Percentiles rank a stretch among this genome's conserved stretches.
Evolutionary conservation across 805 yeast species (phyloP).

Genomic region (Cephaloascus albidus): DNA sequence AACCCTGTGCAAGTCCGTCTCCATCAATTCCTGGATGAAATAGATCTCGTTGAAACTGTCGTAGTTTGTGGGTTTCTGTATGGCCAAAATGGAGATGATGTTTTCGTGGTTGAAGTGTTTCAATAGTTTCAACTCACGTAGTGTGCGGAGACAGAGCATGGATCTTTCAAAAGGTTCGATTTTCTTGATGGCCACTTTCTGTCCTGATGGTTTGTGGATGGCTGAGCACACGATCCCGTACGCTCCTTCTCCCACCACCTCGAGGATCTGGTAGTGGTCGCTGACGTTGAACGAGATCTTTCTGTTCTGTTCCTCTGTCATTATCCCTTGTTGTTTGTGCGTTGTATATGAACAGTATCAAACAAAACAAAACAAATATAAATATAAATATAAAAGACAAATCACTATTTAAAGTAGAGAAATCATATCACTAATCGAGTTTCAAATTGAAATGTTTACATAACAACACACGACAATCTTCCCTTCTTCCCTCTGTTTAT

Average conservation of each 20-base stretch:
- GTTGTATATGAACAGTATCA: no score
- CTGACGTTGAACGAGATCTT: constrained; percentile 69
- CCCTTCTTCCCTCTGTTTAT: no score
- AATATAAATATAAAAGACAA: neutral
- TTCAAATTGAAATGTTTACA: neutral
- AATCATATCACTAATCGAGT: neutral
- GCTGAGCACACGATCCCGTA: constrained; percentile 94
- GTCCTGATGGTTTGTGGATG: constrained; percentile 73
- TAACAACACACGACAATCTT: neutral
- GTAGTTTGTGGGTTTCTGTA: constrained; percentile 72
- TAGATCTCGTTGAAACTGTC: constrained; percentile 82
- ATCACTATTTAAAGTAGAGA: neutral
- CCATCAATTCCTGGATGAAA: constrained; percentile 81
- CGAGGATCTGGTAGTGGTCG: constrained; percentile 76
- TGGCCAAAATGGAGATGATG: constrained; percentile 81
- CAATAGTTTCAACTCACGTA: constrained; percentile 81
- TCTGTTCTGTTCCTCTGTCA: constrained; percentile 6
- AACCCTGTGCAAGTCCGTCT: constrained; percentile 77
- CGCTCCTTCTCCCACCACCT: constrained; percentile 92
- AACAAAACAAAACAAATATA: neutral
- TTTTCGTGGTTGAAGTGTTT: constrained; percentile 92
- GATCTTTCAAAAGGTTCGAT: constrained; percentile 87
- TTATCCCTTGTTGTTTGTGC: constrained; percentile 23
- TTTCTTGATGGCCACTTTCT: constrained; percentile 91
- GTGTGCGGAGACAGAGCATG: constrained; percentile 80